Base-by-base conservation (phyloP, 257 asterid genomes). In the Ilex asprella region DNA sequence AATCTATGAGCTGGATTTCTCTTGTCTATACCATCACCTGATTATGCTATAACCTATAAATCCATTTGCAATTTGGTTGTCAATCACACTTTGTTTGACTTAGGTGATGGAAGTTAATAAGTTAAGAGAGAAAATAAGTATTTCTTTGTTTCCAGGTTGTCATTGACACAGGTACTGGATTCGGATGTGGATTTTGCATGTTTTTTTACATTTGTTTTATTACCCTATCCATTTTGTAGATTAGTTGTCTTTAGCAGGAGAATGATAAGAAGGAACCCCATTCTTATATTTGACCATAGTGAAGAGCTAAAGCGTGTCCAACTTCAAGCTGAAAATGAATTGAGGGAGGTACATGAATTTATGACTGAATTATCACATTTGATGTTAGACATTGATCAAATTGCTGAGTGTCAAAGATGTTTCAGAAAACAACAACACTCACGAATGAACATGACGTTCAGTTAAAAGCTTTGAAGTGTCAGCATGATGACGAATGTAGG, bases 401-500 rank as follows among this genome's bases (percentile, higher is more conserved):
- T 30, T 39, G 50, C 12, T 35, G 57, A 60, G 43, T 29, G 56
- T 71, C 30, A 7, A 60, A 55, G 16, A 61, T 49, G n/a, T 64
- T 76, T 62, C 82, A 89, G 99, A 93, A 79, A 76, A 82, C 81
- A 70, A 71, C 66, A 63, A 75, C 77, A 73, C 87, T 93, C 63
- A 77, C 81, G 77, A 79, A 89, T 21, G 95, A 93, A 75, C 95
- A 87, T 60, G 95, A 93, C 63, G 91, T 82, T 62, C 90, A 85
- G 81, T 68, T 93, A 74, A 79, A 83, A 78, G 89, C 96, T 79
- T 68, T 89, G 73, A 86, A 80, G 69, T 59, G 86, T 76, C 95
- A 89, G 84, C 99, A 84, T 67, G 96, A 87, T 67, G 96, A 86
- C 64, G 94, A 87, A 70, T 79, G 83, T 87, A 77, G 76, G 84